Percentiles rank a stretch among this genome's conserved stretches.
Evolutionary conservation across 78 protist genomes (phyloP).

Genomic region (Dictyostelium intermedium): DNA sequence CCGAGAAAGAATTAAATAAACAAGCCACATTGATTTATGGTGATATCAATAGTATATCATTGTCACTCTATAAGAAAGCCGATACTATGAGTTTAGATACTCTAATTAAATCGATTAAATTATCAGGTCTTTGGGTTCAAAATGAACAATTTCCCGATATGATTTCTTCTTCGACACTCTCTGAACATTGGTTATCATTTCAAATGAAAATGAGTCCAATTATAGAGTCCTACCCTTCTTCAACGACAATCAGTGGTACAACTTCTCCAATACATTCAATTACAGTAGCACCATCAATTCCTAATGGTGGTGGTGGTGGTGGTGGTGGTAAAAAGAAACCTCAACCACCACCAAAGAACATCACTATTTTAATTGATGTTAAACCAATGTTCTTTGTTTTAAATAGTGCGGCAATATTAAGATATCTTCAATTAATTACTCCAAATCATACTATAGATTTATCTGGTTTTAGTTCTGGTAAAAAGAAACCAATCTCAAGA

Average conservation of each 20-base stretch:
- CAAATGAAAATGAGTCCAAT: constrained; percentile 36
- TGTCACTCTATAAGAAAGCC: neutral
- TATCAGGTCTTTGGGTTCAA: constrained; percentile 73
- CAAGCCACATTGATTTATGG: constrained; percentile 67
- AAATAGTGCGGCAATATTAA: constrained; percentile 38
- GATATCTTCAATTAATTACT: constrained; percentile 34
- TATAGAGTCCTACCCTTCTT: neutral
- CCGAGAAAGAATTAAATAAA: constrained; percentile 11
- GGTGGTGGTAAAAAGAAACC: neutral
- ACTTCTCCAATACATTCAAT: neutral
- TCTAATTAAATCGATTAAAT: constrained; percentile 15
- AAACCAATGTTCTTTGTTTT: constrained; percentile 47
- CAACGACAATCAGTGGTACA: neutral
- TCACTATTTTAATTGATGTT: constrained; percentile 31
- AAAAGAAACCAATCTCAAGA: neutral
- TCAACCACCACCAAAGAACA: constrained; percentile 2
- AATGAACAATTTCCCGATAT: constrained; percentile 75
- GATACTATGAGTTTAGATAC: neutral
- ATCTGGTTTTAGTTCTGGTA: constrained; percentile 37
- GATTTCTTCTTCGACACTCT: constrained; percentile 30
- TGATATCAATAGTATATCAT: constrained; percentile 23
- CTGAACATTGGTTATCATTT: constrained; percentile 8
- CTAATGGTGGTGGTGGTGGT: no score
- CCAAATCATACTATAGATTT: constrained; percentile 63
- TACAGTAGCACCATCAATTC: no score